Conservation (phyloP, 1,284 basidiomycete species). For the Rhodotorula mucilaginosa region DNA sequence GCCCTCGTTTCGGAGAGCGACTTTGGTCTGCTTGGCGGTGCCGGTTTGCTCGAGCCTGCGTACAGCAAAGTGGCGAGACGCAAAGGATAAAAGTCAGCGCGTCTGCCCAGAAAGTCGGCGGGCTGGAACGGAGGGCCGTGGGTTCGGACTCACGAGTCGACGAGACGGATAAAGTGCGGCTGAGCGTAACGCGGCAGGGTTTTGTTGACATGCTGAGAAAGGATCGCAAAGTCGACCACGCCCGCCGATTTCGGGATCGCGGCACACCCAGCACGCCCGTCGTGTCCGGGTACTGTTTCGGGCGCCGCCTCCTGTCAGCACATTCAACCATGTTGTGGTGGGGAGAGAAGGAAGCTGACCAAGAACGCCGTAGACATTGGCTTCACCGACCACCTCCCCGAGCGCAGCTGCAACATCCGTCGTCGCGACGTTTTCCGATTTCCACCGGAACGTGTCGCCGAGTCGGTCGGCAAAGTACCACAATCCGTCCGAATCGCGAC, state of each 20-base stretch:
- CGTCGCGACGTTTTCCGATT: conserved; percentile 47
- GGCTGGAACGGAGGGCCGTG: no score
- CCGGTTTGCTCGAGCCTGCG: conserved; percentile 44
- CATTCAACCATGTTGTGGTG: no score
- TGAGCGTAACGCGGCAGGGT: conserved; percentile 49
- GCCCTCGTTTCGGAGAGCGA: conserved; percentile 47
- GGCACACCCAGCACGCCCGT: conserved; percentile 49
- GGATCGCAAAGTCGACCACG: conserved; percentile 42
- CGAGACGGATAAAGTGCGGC: conserved; percentile 48
- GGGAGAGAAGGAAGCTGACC: conserved; percentile 2
- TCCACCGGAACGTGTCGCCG: conserved; percentile 48
- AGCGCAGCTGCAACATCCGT: conserved; percentile 46
- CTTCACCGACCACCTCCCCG: conserved; percentile 46
- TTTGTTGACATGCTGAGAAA: conserved; percentile 44
- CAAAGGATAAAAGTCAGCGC: no score
- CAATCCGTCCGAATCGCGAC: conserved; percentile 44
- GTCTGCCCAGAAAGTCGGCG: accelerated
- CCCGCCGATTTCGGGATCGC: conserved; percentile 44
- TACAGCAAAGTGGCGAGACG: no score
- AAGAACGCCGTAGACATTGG: conserved; percentile 49
- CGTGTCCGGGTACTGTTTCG: conserved; percentile 45
- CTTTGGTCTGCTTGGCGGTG: conserved; percentile 48
- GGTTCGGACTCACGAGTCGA: conserved; percentile 25
- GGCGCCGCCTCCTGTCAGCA: no score
- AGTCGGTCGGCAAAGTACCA: conserved; percentile 48